Evolutionary conservation across 129 eudicot genomes (phyloP), one percentile per base, ranked within the genome.

Genomic region (Scalesia atractyloides): DNA sequence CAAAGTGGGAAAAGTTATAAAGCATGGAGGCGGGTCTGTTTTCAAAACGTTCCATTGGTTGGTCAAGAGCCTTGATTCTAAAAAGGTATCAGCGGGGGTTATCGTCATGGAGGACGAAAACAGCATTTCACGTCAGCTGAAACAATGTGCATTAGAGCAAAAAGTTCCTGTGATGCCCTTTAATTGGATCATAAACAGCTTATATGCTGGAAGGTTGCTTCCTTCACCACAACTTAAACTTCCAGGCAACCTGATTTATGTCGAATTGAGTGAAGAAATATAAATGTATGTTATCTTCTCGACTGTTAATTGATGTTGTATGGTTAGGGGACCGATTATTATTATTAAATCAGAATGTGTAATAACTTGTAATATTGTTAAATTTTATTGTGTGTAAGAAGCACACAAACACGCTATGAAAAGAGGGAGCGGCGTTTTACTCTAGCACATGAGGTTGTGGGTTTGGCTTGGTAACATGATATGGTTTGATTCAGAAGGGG

Each of bases 1-100:
- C 54, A 80, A 81, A 71, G 73, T 86, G 74, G 86, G 79, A 7
- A 79, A 82, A 78, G 82, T 89, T 46, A 53, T 89, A 34, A 82
- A 82, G 85, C 96, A 89, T 81, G 97, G 94, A 54, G 91, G 91
- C 13, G 97, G 97, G 24, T 79, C 63, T 74, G 87, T 92, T 57
- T 86, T 81, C 79, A 92, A 85, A 76, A 83, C 91, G 33, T 83
- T 92, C 22, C 96, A 83, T 15, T 76, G 84, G 79, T 64, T 92
- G 85, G 77, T 85, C 41, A 87, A 85, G 70, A 73, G 77, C 44
- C 73, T 85, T 7, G 91, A 89, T 8, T 54, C 77, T 14, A 78
- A 76, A 12, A 85, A 69, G 77, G 84, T 81, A 34, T 77, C 79
- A 5, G 48, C 53, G 13, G 96, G 85, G 51, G 82, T 68, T 19